Base-by-base conservation (phyloP, 2,329 filamentous ascomycete species). In the Calonectria pseudoreteaudii region DNA sequence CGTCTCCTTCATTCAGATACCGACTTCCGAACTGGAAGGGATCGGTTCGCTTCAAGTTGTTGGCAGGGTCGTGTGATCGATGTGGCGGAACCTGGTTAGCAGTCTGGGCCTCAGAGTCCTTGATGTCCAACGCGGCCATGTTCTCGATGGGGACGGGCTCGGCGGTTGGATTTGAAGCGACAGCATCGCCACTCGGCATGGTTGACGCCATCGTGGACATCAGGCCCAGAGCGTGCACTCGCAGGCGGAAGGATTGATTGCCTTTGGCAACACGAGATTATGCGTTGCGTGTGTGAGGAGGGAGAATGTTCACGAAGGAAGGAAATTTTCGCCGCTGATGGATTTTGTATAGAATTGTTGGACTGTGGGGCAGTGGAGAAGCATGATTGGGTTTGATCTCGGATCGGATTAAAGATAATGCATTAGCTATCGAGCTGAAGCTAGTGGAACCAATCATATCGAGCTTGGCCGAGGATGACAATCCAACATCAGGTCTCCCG, bases 11-110 rank as follows among this genome's bases (percentile, higher is more conserved):
- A 80, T 94, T 92, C 66, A 99, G 91, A 81, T 91, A 94, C 73
- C 96, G 94, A 62, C 94, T 97, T 74, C 97, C 97, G 84, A 99
- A 99, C 85, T 97, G 94, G 85, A 98, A 99, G 23, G 97, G 97
- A 82, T 98, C 95, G 82, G 88, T 94, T 80, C 95, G 91, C 87
- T 98, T 98, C 86, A 94, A 88, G 84, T 95, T 97, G 84, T 93
- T 86, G 76, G 86, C 81, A 49, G 94, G 92, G 81, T 94, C 90
- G 84, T 96, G 93, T 28, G 93, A 94, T 77, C 92, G 91, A 80
- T 94, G 91, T 44, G 92, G 84, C 69, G 91, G 89, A 36, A 90
- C 78, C 68, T 81, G 47, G 50, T 52, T 65, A 60, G 60, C 58
- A 74, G 74, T 68, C 65, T 74, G 72, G 8, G 69, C 75, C 70